phyloP scores from a whole-genome alignment of 768 basidiomycete species.

The Russula virescens region DNA sequence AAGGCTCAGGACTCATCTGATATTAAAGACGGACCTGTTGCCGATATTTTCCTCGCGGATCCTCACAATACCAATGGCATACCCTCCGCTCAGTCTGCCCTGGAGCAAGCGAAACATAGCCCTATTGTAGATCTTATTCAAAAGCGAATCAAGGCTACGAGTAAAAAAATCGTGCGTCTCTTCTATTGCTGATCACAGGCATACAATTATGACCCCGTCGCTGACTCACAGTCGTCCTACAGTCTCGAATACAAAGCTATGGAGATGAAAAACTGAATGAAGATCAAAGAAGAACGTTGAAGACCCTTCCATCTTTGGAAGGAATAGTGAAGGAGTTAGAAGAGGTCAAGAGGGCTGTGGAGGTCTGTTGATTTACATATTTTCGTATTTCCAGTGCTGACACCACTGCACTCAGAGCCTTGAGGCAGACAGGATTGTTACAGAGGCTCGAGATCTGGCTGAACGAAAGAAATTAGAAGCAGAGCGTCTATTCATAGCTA shows the following conservation, averaged over 20 bases:
- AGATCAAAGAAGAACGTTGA: conserved; percentile 74
- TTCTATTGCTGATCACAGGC: conserved; percentile 20
- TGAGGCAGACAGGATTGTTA: conserved; percentile 57
- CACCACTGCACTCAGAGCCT: conserved; percentile 39
- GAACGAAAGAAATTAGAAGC: conserved; percentile 55
- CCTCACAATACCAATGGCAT: conserved; percentile 17
- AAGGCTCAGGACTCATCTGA: conserved; percentile 16
- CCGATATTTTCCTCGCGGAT: conserved; percentile 15
- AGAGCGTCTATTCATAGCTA: conserved; percentile 48
- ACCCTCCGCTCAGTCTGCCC: conserved; percentile 20
- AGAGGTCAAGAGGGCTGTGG: conserved; percentile 78
- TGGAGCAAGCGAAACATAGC: conserved; percentile 47
- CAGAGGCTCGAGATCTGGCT: conserved; percentile 47
- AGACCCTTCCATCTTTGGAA: conserved; percentile 69
- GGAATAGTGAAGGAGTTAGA: conserved; percentile 75
- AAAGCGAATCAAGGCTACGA: conserved; percentile 70
- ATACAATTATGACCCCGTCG: conserved; percentile 10
- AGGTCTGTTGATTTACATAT: conserved; percentile 45
- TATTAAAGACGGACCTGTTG: conserved; percentile 14
- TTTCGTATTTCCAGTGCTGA: not conserved
- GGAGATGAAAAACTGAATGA: conserved; percentile 74
- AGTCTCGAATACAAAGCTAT: conserved; percentile 74
- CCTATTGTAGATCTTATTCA: conserved; percentile 73
- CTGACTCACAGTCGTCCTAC: conserved; percentile 3
- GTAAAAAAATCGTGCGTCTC: conserved; percentile 74